A percentile compares a stretch with the other conserved stretches of the same genome.
Evolutionary conservation across 2,329 filamentous ascomycete species (phyloP).

Genomic region (Calonectria hongkongensis): DNA sequence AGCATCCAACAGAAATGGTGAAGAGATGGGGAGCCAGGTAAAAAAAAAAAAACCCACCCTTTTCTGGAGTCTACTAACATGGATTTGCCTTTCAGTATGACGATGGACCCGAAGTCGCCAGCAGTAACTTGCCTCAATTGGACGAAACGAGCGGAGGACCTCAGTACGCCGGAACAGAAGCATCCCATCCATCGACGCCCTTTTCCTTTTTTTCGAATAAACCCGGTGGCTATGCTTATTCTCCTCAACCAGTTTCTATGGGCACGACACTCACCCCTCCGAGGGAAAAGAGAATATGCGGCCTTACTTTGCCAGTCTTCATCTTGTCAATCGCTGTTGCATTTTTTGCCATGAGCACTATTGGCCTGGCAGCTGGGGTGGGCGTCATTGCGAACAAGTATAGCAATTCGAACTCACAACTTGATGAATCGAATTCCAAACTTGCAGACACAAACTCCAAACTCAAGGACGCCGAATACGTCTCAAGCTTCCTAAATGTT

Average conservation of each 20-base stretch:
- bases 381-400: neutral
- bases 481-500: neutral
- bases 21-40: neutral
- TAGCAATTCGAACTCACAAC: neutral
- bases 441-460: neutral
- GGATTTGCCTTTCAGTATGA: neutral
- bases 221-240: neutral
- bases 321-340: neutral
- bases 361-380: neutral
- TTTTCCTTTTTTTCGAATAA: slow-evolving; percentile 3
- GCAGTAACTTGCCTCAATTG: neutral
- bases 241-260: neutral
- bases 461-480: slow-evolving; percentile 6
- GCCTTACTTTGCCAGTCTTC: neutral
- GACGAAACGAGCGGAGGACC: neutral
- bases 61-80: neutral
- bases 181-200: neutral
- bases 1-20: too few species aligned
- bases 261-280: neutral
- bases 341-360: neutral
- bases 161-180: neutral
- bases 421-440: too few species aligned
- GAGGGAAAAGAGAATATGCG: neutral
- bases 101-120: slow-evolving; percentile 7
- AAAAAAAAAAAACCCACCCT: neutral